Percentiles rank a stretch among this genome's conserved stretches.
Evolutionary conservation across 2,329 filamentous ascomycete species (phyloP).

Genomic region (Microdochium paspali): DNA sequence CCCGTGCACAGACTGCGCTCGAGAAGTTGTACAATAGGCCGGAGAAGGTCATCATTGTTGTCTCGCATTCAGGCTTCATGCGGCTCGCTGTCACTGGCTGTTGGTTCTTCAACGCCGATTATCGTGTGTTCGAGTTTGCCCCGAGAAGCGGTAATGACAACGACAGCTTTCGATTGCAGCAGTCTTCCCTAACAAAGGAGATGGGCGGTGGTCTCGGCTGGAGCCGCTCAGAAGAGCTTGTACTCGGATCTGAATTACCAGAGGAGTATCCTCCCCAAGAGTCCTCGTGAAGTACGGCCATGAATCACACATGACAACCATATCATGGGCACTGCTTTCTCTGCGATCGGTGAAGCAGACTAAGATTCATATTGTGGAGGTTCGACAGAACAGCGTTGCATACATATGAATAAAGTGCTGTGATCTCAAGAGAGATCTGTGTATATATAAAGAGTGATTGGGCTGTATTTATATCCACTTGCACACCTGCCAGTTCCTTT

Average conservation of each 20-base stretch:
- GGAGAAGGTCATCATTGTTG: constrained; percentile 54
- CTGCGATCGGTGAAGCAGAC: too few species aligned
- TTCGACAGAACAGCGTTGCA: too few species aligned
- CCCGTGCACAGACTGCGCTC: constrained; percentile 42
- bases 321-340: too few species aligned
- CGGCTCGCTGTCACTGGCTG: constrained; percentile 44
- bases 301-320: too few species aligned
- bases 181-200: constrained; percentile 37
- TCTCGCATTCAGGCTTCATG: constrained; percentile 56
- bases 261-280: constrained; percentile 11
- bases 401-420: too few species aligned
- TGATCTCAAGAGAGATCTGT: too few species aligned
- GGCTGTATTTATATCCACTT: too few species aligned
- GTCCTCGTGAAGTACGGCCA: not conserved
- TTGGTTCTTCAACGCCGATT: constrained; percentile 54
- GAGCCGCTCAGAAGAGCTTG: constrained; percentile 28
- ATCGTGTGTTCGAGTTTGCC: constrained; percentile 49
- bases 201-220: constrained; percentile 41
- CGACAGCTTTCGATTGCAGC: constrained; percentile 24
- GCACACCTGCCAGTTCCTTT: too few species aligned
- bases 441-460: too few species aligned
- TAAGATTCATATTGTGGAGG: too few species aligned
- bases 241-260: constrained; percentile 28
- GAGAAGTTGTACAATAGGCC: constrained; percentile 38
- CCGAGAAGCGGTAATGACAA: constrained; percentile 10